Evolutionary conservation across 2,329 filamentous ascomycete genomes (phyloP).

Genomic region (Fusarium tjaetaba): DNA sequence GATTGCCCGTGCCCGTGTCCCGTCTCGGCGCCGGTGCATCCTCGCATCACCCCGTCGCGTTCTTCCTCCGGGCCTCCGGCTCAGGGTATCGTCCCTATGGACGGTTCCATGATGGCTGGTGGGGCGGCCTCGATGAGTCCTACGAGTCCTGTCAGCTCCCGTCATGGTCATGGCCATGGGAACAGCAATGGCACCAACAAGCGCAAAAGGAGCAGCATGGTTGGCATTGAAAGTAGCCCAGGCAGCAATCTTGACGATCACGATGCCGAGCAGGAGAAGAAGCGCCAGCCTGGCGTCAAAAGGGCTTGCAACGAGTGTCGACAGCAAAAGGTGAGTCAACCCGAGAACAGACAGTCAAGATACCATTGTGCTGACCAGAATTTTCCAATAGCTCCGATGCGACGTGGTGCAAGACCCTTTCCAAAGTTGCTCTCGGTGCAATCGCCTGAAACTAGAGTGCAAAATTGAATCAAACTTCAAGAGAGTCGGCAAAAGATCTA

Average conservation of each 20-base stretch:
- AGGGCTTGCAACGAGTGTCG: constrained; percentile 86
- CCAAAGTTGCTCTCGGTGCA: constrained; percentile 79
- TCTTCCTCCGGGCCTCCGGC: constrained; percentile 30
- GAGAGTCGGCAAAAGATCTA: constrained; percentile 81
- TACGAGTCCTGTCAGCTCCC: constrained; percentile 65
- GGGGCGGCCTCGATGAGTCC: constrained; percentile 63
- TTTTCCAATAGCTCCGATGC: constrained; percentile 72
- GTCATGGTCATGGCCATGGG: constrained; percentile 55
- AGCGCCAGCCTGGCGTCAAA: constrained; percentile 76
- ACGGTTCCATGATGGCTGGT: constrained; percentile 58
- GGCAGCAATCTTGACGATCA: constrained; percentile 62
- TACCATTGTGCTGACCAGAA: constrained; percentile 10
- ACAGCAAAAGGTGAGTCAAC: constrained; percentile 79
- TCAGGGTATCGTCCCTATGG: constrained; percentile 51
- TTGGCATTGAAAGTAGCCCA: constrained; percentile 67
- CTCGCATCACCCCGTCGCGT: constrained; percentile 10
- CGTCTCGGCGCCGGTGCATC: constrained; percentile 23
- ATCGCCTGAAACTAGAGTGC: constrained; percentile 82
- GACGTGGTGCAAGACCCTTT: constrained; percentile 86
- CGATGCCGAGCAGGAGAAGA: constrained; percentile 69
- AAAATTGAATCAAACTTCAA: constrained; percentile 91
- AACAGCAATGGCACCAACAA: constrained; percentile 58
- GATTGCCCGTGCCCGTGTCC: constrained; percentile 21
- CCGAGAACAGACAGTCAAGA: neutral
- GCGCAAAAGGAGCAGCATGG: constrained; percentile 67